Percentiles rank a stretch among this genome's conserved stretches.
Evolutionary conservation across 768 basidiomycete genomes (phyloP).

Genomic region (Lactarius quietus): DNA sequence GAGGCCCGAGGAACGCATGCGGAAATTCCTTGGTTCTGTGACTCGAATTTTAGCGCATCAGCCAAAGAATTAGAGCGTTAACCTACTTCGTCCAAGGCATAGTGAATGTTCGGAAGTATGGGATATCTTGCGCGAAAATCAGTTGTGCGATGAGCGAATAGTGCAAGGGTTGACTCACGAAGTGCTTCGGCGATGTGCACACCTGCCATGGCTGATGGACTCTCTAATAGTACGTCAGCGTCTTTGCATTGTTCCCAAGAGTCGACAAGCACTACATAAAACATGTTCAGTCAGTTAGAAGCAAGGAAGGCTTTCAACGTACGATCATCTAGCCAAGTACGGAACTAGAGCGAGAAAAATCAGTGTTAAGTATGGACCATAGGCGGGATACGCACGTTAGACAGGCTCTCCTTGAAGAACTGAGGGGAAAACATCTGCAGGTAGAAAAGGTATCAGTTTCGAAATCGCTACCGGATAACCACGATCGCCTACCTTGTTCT

Average conservation of each 20-base stretch:
- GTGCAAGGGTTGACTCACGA: conserved; percentile 34
- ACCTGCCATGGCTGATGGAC: conserved; percentile 66
- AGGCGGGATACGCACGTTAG: conserved; percentile 39
- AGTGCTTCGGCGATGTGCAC: conserved; percentile 71
- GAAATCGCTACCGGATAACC: not conserved
- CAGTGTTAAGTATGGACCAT: not conserved
- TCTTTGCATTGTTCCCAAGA: conserved; percentile 61
- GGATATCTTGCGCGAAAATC: conserved; percentile 42
- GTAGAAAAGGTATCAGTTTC: conserved; percentile 25
- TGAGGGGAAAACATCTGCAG: conserved; percentile 66
- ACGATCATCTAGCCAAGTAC: conserved; percentile 64
- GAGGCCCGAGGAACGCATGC: conserved; percentile 60
- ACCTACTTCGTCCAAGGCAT: conserved; percentile 58
- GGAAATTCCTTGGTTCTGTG: conserved; percentile 56
- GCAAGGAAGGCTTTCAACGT: conserved; percentile 26
- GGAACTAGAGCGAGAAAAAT: conserved; percentile 40
- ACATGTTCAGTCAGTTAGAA: not conserved
- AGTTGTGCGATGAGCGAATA: not conserved
- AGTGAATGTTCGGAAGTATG: conserved; percentile 62
- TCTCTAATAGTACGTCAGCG: conserved; percentile 63
- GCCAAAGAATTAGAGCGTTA: not conserved
- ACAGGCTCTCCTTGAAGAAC: conserved; percentile 62
- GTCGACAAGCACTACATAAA: conserved; percentile 48
- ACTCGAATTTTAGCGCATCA: conserved; percentile 1
- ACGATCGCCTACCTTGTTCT: conserved; percentile 37